A percentile compares a stretch with the other conserved stretches of the same genome.
Conservation (phyloP, 2,329 filamentous ascomycete genomes). For the Claviceps pazoutovae region DNA sequence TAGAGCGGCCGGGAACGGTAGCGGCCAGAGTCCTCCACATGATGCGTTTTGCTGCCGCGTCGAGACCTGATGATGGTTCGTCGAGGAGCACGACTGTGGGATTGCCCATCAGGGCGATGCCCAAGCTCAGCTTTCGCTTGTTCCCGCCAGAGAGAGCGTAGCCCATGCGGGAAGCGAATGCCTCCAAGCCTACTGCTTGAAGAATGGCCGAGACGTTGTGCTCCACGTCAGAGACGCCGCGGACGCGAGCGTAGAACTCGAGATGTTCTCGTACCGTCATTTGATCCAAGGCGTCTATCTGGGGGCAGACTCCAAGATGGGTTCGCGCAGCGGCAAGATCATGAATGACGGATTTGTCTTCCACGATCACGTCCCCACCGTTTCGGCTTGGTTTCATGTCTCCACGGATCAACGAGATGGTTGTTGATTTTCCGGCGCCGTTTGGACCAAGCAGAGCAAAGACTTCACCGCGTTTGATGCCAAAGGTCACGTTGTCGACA, state of each 20-base stretch:
- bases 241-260: constrained; percentile 71
- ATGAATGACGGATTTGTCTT: constrained; percentile 60
- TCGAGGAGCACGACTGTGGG: constrained; percentile 77
- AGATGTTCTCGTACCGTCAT: constrained; percentile 86
- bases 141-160: constrained; percentile 76
- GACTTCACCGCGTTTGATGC: constrained; percentile 64
- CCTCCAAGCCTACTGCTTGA: constrained; percentile 62
- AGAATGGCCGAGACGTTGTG: constrained; percentile 69
- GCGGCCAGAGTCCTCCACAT: constrained; percentile 81
- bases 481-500: constrained; percentile 81
- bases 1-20: constrained; percentile 61
- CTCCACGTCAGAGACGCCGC: constrained; percentile 61
- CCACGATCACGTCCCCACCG: constrained; percentile 69
- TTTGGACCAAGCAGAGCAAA: constrained; percentile 86
- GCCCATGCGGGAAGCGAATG: constrained; percentile 62
- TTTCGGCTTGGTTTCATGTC: constrained; percentile 60
- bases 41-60: constrained; percentile 77
- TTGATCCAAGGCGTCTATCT: constrained; percentile 74
- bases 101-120: constrained; percentile 86
- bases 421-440: constrained; percentile 82
- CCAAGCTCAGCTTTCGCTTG: constrained; percentile 80
- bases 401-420: constrained; percentile 79
- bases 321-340: constrained; percentile 58
- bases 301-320: constrained; percentile 82
- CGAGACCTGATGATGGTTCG: constrained; percentile 78